A percentile compares a stretch with the other conserved stretches of the same genome.
These are phyloP conservation scores for Suhomyces prunicola DNA, from an alignment of 805 yeast species.

Conservation along the genomic window DNA sequence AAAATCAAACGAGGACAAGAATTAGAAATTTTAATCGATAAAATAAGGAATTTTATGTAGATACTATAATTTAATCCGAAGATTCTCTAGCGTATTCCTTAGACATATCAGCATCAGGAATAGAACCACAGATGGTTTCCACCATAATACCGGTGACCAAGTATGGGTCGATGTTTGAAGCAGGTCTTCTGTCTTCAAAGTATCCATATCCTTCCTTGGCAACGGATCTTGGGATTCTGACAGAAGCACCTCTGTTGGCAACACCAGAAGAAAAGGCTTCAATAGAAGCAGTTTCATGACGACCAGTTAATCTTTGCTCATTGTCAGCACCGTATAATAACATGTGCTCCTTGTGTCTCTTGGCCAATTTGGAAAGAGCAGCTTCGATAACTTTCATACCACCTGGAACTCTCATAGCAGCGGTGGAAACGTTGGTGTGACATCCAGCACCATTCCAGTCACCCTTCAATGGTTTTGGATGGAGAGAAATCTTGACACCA, in stretches of 20 bases:
- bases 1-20: conserved; percentile 1
- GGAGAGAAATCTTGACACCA: conserved; percentile 97
- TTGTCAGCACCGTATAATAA: conserved; percentile 93
- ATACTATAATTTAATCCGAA: conserved; percentile 19
- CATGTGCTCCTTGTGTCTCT: conserved; percentile 96
- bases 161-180: conserved; percentile 98
- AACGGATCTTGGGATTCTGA: conserved; percentile 98
- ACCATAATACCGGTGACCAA: conserved; percentile 97
- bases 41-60: background rate
- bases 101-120: conserved; percentile 92
- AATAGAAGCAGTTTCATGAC: conserved; percentile 97
- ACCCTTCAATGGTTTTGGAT: conserved; percentile 98
- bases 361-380: conserved; percentile 88
- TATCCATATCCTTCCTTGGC: conserved; percentile 97
- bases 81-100: conserved; percentile 82
- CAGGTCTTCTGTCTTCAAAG: conserved; percentile 99
- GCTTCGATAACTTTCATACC: conserved; percentile 93
- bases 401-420: conserved; percentile 87
- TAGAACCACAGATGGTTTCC: conserved; percentile 93
- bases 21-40: background rate
- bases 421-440: conserved; percentile 97
- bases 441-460: conserved; percentile 99
- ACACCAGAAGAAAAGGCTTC: conserved; percentile 92
- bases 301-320: conserved; percentile 93
- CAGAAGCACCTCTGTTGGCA: conserved; percentile 99